Conservation (phyloP, 2,329 filamentous ascomycete genomes). For the Xylariales sp. region DNA sequence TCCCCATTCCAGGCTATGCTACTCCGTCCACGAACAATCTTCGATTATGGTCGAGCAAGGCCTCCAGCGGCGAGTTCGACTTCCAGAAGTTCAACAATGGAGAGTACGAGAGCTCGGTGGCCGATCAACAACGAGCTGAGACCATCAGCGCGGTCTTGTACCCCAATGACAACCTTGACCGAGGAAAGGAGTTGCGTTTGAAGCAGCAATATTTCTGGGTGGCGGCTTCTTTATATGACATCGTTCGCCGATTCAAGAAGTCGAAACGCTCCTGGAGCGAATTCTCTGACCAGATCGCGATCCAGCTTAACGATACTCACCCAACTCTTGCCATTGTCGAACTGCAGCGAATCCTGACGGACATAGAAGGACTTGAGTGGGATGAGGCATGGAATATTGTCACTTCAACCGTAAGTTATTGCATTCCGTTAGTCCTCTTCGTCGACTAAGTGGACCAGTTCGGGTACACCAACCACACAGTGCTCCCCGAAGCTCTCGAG, state of each 20-base stretch:
- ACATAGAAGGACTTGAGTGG: conserved; percentile 89
- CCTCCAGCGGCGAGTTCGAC: conserved; percentile 94
- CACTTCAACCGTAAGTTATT: conserved; percentile 58
- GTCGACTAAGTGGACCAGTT: too few relatives aligned
- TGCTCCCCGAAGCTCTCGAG: conserved; percentile 92
- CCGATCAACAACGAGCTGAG: conserved; percentile 97
- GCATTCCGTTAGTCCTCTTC: too few relatives aligned
- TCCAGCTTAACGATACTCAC: conserved; percentile 97
- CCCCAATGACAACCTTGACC: conserved; percentile 94
- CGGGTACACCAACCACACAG: conserved; percentile 97
- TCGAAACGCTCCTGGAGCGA: conserved; percentile 84
- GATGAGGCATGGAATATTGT: conserved; percentile 86
- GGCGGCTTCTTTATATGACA: conserved; percentile 91
- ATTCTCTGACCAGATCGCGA: conserved; percentile 91
- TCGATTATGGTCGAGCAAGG: conserved; percentile 95
- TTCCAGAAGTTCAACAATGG: conserved; percentile 99
- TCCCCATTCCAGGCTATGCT: conserved; percentile 83
- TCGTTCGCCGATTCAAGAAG: conserved; percentile 98
- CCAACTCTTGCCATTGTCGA: conserved; percentile 95
- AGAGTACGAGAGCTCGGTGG: conserved; percentile 95
- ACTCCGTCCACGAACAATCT: conserved; percentile 94
- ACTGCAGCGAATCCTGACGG: conserved; percentile 85
- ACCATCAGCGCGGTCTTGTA: conserved; percentile 97
- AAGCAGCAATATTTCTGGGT: conserved; percentile 99
- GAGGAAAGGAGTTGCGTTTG: conserved; percentile 91